These are phyloP conservation scores for Colletotrichum tropicale DNA, from an alignment of 2,329 filamentous ascomycete species.

Conservation along the genomic window DNA sequence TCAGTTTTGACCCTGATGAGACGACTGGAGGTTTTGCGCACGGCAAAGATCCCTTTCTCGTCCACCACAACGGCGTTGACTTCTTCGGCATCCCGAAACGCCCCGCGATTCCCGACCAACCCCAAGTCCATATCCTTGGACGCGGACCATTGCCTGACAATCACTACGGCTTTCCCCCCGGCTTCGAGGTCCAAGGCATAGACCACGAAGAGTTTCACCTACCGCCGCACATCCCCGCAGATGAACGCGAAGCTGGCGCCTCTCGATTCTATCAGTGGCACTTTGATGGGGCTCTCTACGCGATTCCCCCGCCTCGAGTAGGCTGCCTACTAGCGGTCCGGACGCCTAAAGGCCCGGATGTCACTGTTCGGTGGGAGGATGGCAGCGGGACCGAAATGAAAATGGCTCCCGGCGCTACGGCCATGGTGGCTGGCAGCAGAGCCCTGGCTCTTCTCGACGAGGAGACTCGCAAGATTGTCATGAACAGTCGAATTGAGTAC, in stretches of 20 bases:
- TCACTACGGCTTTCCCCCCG: background rate
- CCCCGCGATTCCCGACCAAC: slow-evolving; percentile 42
- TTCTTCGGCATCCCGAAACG: slow-evolving; percentile 45
- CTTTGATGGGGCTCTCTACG: background rate
- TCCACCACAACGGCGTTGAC: slow-evolving; percentile 29
- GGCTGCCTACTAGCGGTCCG: background rate
- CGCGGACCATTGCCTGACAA: background rate
- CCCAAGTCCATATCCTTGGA: slow-evolving; percentile 38
- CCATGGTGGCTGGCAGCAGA: slow-evolving; percentile 47
- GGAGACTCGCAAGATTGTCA: slow-evolving; percentile 41
- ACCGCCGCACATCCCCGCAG: background rate
- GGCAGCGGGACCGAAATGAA: slow-evolving; percentile 45
- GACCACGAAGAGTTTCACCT: background rate
- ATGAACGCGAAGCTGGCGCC: background rate
- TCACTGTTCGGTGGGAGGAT: slow-evolving; percentile 24
- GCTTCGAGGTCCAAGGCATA: background rate
- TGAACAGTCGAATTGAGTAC: slow-evolving; percentile 51
- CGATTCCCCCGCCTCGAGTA: background rate
- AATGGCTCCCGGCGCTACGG: slow-evolving; percentile 44
- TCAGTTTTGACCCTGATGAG: slow-evolving; percentile 3
- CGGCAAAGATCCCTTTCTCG: slow-evolving; percentile 36
- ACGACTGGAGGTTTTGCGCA: slow-evolving; percentile 41
- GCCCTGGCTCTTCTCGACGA: slow-evolving; percentile 42
- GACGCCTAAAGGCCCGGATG: background rate
- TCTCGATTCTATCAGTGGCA: background rate